Conservation (phyloP, 495 filamentous ascomycete species). For the Penicillium salamii region DNA sequence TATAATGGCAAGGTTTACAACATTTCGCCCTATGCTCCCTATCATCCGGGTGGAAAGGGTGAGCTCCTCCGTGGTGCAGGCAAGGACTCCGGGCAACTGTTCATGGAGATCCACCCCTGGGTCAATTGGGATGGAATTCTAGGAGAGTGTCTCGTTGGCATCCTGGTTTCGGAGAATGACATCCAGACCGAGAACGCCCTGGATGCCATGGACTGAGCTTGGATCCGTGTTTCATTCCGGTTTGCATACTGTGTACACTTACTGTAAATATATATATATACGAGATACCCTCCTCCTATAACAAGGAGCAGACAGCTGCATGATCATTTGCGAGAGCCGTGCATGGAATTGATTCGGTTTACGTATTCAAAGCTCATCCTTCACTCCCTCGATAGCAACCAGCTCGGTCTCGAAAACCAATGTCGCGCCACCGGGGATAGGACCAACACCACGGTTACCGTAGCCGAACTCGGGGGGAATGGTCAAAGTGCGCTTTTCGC, state of each 20-base stretch:
- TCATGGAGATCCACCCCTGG: constrained; percentile 94
- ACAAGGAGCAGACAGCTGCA: background rate
- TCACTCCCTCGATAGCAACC: constrained; percentile 81
- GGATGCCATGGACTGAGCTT: constrained; percentile 69
- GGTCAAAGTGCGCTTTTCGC: constrained; percentile 88
- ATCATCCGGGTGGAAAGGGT: constrained; percentile 87
- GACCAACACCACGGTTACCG: constrained; percentile 68
- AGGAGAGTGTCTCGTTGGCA: constrained; percentile 77
- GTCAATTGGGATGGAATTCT: constrained; percentile 97
- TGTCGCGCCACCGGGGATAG: constrained; percentile 76
- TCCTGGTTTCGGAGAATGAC: constrained; percentile 77
- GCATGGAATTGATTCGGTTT: background rate
- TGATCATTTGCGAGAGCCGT: background rate
- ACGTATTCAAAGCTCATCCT: constrained; percentile 50
- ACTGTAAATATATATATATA: constrained; percentile 17
- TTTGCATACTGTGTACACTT: constrained; percentile 8
- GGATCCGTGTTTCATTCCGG: background rate
- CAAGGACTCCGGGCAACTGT: constrained; percentile 66
- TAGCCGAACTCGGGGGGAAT: constrained; percentile 88
- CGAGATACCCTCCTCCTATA: constrained; percentile 13
- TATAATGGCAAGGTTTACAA: constrained; percentile 91
- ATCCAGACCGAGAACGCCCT: constrained; percentile 42
- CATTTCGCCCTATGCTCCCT: constrained; percentile 82
- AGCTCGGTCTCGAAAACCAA: constrained; percentile 93
- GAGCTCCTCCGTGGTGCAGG: constrained; percentile 82